phyloP scores from a whole-genome alignment of 345 rosid species.

The Raphanus sativus region DNA sequence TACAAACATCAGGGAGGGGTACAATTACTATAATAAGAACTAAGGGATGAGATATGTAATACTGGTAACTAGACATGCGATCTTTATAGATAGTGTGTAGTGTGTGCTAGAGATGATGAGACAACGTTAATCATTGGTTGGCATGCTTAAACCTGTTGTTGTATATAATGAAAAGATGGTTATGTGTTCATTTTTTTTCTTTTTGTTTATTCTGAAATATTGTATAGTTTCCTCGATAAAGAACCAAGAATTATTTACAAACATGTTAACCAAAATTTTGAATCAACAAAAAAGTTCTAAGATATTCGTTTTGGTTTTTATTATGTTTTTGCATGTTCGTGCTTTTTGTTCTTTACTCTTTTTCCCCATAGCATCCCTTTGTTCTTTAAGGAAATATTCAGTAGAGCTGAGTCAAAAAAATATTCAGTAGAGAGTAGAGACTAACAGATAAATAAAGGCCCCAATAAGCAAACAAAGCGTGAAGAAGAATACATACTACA shows the following conservation, averaged over 20 bases:
- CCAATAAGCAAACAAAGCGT: conserved; percentile 11
- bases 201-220: neutral
- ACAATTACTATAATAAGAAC: conserved; percentile 95
- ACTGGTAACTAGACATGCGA: neutral
- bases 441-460: conserved; percentile 5
- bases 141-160: conserved; percentile 12
- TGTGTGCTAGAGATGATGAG: neutral
- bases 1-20: conserved; percentile 91
- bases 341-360: conserved; percentile 17
- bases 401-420: neutral
- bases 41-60: conserved; percentile 53
- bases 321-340: conserved; percentile 1
- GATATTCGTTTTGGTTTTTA: neutral
- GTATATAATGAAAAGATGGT: conserved; percentile 18
- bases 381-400: conserved; percentile 14
- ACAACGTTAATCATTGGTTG: conserved; percentile 4
- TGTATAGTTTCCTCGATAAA: neutral
- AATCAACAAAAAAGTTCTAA: neutral
- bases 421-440: neutral
- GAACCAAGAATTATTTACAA: neutral
- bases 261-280: neutral
- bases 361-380: conserved; percentile 10
- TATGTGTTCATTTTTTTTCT: neutral
- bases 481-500: conserved; percentile 25
- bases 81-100: neutral